Conservation (phyloP, 2,329 filamentous ascomycete species). For the Xylariales sp. region DNA sequence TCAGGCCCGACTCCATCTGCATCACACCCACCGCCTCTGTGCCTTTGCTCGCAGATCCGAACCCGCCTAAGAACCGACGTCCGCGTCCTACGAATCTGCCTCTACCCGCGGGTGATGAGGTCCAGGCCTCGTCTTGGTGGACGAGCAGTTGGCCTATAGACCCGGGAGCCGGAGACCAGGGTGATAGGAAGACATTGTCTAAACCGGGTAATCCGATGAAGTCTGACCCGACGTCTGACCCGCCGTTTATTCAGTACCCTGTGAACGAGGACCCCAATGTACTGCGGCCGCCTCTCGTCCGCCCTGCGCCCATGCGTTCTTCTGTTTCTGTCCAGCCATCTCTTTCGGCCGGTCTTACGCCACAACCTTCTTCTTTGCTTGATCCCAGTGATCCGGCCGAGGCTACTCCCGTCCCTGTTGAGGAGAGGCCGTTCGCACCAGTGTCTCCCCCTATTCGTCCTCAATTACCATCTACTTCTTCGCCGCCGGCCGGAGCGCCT, state of each 20-base stretch:
- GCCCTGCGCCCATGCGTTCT: neutral
- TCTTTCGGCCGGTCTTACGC: neutral
- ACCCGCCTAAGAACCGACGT: neutral
- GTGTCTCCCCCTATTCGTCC: neutral
- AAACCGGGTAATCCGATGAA: slow-evolving; percentile 7
- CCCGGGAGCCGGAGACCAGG: neutral
- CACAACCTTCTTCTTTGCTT: neutral
- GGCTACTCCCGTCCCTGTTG: slow-evolving; percentile 6
- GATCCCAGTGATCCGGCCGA: slow-evolving; percentile 1
- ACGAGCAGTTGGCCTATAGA: slow-evolving; percentile 12
- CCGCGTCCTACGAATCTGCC: slow-evolving; percentile 1
- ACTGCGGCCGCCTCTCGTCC: neutral
- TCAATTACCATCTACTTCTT: neutral
- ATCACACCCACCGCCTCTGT: slow-evolving; percentile 41
- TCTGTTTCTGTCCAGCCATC: neutral
- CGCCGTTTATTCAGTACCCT: slow-evolving; percentile 9
- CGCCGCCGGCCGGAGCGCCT: no score
- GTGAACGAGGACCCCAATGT: slow-evolving; percentile 11
- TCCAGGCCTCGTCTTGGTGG: slow-evolving; percentile 12
- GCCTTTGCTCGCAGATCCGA: neutral
- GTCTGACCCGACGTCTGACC: slow-evolving; percentile 7
- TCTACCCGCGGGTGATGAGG: neutral
- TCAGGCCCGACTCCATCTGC: slow-evolving; percentile 42
- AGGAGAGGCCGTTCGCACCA: slow-evolving; percentile 14
- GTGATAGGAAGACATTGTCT: slow-evolving; percentile 11